Conservation (phyloP, 352 stramenopile genomes). For the Phytopythium litorale region DNA sequence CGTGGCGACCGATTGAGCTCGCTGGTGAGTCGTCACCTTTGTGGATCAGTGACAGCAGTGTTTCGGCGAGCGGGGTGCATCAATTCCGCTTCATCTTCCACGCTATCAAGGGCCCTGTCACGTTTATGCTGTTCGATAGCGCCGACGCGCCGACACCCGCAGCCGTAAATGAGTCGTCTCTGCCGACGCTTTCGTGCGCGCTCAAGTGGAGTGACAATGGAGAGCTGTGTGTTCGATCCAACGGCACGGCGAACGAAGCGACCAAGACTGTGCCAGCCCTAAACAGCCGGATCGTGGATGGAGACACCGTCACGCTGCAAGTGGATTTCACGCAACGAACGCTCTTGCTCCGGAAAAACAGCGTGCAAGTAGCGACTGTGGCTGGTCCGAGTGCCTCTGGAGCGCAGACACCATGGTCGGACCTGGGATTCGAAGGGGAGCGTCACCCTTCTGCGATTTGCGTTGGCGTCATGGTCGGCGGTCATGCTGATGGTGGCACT, state of each 20-base stretch:
- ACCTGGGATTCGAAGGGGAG: constrained; percentile 2
- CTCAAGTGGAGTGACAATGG: constrained; percentile 26
- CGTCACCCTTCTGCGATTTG: background rate
- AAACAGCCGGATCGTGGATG: constrained; percentile 22
- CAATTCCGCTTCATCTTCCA: constrained; percentile 24
- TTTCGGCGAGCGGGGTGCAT: constrained; percentile 10
- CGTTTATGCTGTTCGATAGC: constrained; percentile 18
- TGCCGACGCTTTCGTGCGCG: background rate
- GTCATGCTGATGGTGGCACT: constrained; percentile 8
- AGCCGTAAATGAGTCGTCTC: background rate
- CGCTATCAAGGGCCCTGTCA: constrained; percentile 19
- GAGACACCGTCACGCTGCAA: constrained; percentile 37
- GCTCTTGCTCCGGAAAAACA: constrained; percentile 42
- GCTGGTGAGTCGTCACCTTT: background rate
- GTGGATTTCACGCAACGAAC: constrained; percentile 28
- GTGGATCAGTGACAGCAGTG: constrained; percentile 13
- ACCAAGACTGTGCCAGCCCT: constrained; percentile 5
- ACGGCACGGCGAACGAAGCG: background rate
- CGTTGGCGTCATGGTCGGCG: background rate
- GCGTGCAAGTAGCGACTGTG: constrained; percentile 17
- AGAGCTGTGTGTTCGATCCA: constrained; percentile 10
- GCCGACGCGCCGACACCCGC: background rate
- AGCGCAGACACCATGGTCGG: constrained; percentile 22
- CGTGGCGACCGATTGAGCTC: background rate
- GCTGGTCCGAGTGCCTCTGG: constrained; percentile 10